Evolutionary conservation across 2,329 filamentous ascomycete genomes (phyloP).

Genomic region (Nigrospora osmanthi): DNA sequence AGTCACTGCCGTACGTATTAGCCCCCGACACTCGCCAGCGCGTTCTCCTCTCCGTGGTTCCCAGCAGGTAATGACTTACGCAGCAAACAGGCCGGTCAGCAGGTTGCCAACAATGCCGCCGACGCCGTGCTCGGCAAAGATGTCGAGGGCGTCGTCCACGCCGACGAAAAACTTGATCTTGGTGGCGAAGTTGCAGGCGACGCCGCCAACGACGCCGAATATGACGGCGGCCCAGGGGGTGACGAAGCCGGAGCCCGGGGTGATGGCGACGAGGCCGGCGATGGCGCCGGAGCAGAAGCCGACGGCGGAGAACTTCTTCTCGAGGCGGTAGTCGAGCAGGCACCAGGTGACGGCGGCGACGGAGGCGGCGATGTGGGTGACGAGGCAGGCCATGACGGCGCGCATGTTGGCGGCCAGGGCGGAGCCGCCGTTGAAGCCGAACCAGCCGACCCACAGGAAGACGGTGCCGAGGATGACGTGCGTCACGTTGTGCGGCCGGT

Average conservation of each 20-base stretch:
- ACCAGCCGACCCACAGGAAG: conserved; percentile 90
- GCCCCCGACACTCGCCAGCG: no score
- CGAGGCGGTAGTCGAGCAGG: conserved; percentile 81
- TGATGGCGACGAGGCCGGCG: conserved; percentile 80
- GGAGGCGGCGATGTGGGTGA: conserved; percentile 80
- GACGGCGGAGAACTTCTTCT: conserved; percentile 88
- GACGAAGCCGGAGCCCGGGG: conserved; percentile 74
- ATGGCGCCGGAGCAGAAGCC: conserved; percentile 89
- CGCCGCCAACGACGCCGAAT: conserved; percentile 50
- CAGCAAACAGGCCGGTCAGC: conserved; percentile 69
- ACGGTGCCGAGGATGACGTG: conserved; percentile 67
- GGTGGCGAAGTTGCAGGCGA: conserved; percentile 76
- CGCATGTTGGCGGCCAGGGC: conserved; percentile 77
- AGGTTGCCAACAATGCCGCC: conserved; percentile 77
- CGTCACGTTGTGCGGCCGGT: conserved; percentile 67
- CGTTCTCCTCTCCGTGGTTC: no score
- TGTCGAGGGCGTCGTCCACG: conserved; percentile 82
- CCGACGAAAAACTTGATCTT: conserved; percentile 70
- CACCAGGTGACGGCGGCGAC: conserved; percentile 79
- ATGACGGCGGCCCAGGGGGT: conserved; percentile 55
- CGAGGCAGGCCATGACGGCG: conserved; percentile 80
- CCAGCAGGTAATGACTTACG: conserved; percentile 33
- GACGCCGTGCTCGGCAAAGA: conserved; percentile 83
- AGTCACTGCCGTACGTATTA: conserved; percentile 36
- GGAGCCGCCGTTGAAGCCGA: conserved; percentile 88